Conservation (phyloP, 495 filamentous ascomycete species). For the Corynascus novoguineensis region DNA sequence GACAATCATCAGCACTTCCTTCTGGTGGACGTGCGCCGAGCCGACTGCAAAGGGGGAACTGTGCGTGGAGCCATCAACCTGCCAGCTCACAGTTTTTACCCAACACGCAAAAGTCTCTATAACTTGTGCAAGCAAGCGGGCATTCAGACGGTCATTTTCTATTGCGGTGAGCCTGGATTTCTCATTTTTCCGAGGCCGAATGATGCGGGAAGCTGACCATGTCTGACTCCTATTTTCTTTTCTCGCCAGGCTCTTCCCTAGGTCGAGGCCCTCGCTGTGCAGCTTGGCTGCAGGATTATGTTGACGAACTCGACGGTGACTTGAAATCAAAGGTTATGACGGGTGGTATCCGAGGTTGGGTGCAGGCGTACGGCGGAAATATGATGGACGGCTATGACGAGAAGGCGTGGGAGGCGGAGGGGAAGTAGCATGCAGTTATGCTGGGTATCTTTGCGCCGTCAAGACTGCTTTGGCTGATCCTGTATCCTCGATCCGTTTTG, state of each 20-base stretch:
- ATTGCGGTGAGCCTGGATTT: slow-evolving; percentile 38
- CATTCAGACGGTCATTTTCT: slow-evolving; percentile 43
- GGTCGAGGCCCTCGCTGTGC: slow-evolving; percentile 45
- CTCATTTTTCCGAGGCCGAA: not conserved
- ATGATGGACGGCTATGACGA: slow-evolving; percentile 47
- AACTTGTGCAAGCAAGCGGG: slow-evolving; percentile 39
- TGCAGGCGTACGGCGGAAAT: slow-evolving; percentile 38
- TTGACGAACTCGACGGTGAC: slow-evolving; percentile 29
- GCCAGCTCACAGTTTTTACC: slow-evolving; percentile 46
- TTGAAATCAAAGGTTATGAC: slow-evolving; percentile 41
- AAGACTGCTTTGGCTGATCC: not conserved
- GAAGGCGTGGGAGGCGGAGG: slow-evolving; percentile 39
- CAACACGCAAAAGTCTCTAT: slow-evolving; percentile 35
- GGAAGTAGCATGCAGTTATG: not conserved
- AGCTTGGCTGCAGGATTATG: slow-evolving; percentile 45
- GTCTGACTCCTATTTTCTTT: not conserved
- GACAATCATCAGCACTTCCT: slow-evolving; percentile 16
- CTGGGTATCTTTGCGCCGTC: slow-evolving; percentile 16
- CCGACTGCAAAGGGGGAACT: slow-evolving; percentile 30
- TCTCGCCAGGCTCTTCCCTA: slow-evolving; percentile 36
- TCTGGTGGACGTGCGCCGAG: slow-evolving; percentile 29
- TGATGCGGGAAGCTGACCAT: not conserved
- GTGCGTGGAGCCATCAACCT: slow-evolving; percentile 38
- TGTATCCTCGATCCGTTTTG: not conserved
- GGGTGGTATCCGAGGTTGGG: slow-evolving; percentile 49